These are phyloP conservation scores for Elsinoe australis DNA, from an alignment of 2,329 filamentous ascomycete genomes.

Conservation along the genomic window DNA sequence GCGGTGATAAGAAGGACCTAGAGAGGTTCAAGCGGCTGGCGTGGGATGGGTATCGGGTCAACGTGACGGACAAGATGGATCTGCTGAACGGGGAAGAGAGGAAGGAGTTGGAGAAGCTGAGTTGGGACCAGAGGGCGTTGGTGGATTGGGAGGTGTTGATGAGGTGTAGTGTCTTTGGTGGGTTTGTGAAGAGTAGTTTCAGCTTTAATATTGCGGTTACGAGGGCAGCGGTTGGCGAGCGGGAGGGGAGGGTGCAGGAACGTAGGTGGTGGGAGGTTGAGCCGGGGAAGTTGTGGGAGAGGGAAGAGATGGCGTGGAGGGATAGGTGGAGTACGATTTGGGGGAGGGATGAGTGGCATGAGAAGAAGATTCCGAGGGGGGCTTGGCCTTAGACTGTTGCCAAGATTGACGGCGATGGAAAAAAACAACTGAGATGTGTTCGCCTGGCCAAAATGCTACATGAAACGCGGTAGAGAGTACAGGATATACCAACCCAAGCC, in stretches of 20 bases:
- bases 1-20: constrained; percentile 35
- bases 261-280: constrained; percentile 23
- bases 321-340: constrained; percentile 23
- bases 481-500: background rate
- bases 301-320: constrained; percentile 20
- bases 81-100: constrained; percentile 38
- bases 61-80: constrained; percentile 39
- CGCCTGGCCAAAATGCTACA: background rate
- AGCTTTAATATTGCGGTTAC: constrained; percentile 43
- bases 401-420: background rate
- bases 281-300: constrained; percentile 23
- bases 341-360: constrained; percentile 22
- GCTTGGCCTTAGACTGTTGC: constrained; percentile 20
- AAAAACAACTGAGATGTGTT: too few relatives aligned
- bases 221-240: constrained; percentile 30
- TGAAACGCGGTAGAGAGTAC: background rate
- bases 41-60: constrained; percentile 29
- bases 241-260: constrained; percentile 22
- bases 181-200: constrained; percentile 41
- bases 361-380: constrained; percentile 20
- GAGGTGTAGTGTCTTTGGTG: constrained; percentile 39
- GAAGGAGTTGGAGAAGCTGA: constrained; percentile 50
- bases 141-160: constrained; percentile 47
- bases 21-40: constrained; percentile 34
- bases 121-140: constrained; percentile 50